Percentiles rank a stretch among this genome's conserved stretches.
These are phyloP conservation scores for Apostasia shenzhenica DNA, from an alignment of 106 monocot species.

Conservation along the genomic window DNA sequence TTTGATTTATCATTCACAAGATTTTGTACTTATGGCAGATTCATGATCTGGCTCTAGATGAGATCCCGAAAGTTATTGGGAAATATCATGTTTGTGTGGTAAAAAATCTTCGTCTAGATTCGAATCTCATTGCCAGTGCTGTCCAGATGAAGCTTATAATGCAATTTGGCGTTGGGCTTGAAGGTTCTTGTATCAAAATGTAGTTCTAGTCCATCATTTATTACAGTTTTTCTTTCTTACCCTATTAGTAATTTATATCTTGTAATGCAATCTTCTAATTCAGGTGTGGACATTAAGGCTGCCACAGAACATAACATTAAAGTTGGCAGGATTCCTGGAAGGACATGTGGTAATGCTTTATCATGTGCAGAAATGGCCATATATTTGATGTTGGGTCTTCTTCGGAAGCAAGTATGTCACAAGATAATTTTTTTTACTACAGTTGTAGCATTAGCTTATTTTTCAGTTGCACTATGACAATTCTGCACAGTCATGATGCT, in stretches of 20 bases:
- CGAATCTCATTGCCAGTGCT: slow-evolving; percentile 62
- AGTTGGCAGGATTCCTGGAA: slow-evolving; percentile 88
- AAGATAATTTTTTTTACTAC: background rate
- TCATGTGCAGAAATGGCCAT: slow-evolving; percentile 97
- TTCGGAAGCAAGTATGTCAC: slow-evolving; percentile 73
- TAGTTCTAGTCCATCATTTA: background rate
- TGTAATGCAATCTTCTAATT: background rate
- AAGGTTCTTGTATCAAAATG: slow-evolving; percentile 38
- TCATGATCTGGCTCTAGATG: slow-evolving; percentile 61
- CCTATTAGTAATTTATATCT: background rate
- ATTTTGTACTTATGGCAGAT: slow-evolving; percentile 29
- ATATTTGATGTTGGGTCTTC: slow-evolving; percentile 91
- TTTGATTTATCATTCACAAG: background rate
- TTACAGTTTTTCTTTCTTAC: background rate
- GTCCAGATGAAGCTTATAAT: slow-evolving; percentile 78
- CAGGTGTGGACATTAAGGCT: slow-evolving; percentile 86
- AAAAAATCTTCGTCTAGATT: slow-evolving; percentile 42
- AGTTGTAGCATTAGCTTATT: background rate
- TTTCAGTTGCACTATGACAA: background rate
- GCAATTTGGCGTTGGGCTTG: slow-evolving; percentile 95
- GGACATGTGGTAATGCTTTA: slow-evolving; percentile 62
- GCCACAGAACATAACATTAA: slow-evolving; percentile 76
- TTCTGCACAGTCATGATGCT: too few relatives aligned
- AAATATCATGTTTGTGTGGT: slow-evolving; percentile 79
- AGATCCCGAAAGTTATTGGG: slow-evolving; percentile 59